Evolutionary conservation across 495 filamentous ascomycete species (phyloP).

Genomic region (Zalerion maritima): DNA sequence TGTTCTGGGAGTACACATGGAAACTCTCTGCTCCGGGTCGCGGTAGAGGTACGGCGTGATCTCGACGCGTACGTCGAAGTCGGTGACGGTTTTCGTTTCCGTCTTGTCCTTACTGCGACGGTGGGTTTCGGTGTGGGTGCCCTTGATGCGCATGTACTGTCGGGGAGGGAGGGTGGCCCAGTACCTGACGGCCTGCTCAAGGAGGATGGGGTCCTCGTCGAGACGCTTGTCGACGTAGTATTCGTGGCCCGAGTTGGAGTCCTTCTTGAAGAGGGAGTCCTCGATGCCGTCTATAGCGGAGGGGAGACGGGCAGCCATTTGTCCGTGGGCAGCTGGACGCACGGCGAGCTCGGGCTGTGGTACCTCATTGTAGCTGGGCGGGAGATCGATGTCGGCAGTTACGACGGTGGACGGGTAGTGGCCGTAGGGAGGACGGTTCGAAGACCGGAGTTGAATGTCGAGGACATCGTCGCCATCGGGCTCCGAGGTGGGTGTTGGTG

Average conservation of each 20-base stretch:
- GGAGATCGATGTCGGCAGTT: no score
- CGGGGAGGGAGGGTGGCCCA: constrained; percentile 30
- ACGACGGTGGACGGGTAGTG: no score
- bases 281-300: no score
- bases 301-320: no score
- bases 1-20: constrained; percentile 19
- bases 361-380: no score
- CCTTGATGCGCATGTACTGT: constrained; percentile 30
- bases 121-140: constrained; percentile 33
- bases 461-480: no score
- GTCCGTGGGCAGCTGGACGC: no score
- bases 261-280: constrained; percentile 10
- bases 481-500: no score
- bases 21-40: constrained; percentile 15
- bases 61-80: constrained; percentile 38
- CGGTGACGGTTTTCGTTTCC: constrained; percentile 24
- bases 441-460: no score
- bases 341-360: no score
- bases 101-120: constrained; percentile 29
- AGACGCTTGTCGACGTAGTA: constrained; percentile 22
- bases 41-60: constrained; percentile 34
- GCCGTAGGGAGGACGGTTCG: no score
- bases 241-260: constrained; percentile 16
- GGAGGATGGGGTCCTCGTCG: constrained; percentile 22
- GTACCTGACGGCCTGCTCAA: constrained; percentile 26